Evolutionary conservation across 2,329 filamentous ascomycete species (phyloP), one percentile per base, ranked within the genome.

Genomic region (Aspergillus sp.): DNA sequence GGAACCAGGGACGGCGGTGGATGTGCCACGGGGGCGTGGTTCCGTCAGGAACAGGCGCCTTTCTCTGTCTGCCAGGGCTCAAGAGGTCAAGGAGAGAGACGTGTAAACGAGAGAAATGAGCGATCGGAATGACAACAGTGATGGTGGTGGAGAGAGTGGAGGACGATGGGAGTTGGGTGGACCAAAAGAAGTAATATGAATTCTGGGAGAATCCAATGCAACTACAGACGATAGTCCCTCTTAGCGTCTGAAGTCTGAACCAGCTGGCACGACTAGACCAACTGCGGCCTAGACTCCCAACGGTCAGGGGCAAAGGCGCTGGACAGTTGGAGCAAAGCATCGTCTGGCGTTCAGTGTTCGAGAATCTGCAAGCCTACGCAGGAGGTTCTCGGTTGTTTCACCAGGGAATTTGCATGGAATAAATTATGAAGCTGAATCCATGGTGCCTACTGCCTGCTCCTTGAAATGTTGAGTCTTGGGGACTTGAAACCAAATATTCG

Each of bases 311-410:
- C 50, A 53, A 54, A 43, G 30, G 36, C 32, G 30, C n/a, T n/a
- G n/a, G n/a, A n/a, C n/a, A n/a, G n/a, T 17, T 26, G 15, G 26
- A 20, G 30, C 11, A 22, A 34, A 42, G 41, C 48, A 44, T 53
- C 18, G 24, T 57, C 41, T 48, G 49, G 53, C 50, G 36, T 34
- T 51, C 45, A 38, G 54, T 57, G 54, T 60, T 51, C 55, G 57
- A 56, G 57, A 54, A 47, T 60, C 54, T 60, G 54, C 57, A 57
- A 36, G 43, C 38, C 32, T 26, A n/a, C 24, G n/a, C 39, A 34
- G 42, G 48, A 26, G 36, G 11, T 4, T 48, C 13, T 30, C 49
- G 39, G 9, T 20, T n/a, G 55, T 53, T 48, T 49, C 38, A 49
- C 26, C 36, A 36, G 22, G 36, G 32, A 26, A 48, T 38, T 30